Percentiles rank a stretch among this genome's conserved stretches.
These are phyloP conservation scores for Vinca major DNA, from an alignment of 305 asterid genomes.

Conservation along the genomic window DNA sequence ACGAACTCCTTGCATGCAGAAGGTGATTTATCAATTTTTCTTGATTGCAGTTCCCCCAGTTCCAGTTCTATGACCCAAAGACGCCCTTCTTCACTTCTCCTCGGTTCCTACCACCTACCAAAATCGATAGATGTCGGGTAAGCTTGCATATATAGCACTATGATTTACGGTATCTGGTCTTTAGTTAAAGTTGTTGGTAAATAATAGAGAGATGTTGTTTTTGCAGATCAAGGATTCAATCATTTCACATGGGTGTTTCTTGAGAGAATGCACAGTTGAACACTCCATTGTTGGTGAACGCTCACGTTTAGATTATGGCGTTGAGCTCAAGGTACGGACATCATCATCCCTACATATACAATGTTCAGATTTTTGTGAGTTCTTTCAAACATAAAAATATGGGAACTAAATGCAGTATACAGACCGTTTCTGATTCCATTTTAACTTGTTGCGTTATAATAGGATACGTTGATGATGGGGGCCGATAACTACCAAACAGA, in stretches of 20 bases:
- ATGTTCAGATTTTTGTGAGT: background rate
- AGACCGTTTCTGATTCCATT: background rate
- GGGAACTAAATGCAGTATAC: background rate
- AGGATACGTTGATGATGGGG: slow-evolving; percentile 96
- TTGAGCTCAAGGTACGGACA: slow-evolving; percentile 61
- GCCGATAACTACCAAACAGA: slow-evolving; percentile 90
- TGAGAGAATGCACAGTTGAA: slow-evolving; percentile 68
- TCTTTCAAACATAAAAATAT: background rate
- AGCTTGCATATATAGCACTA: slow-evolving; percentile 1
- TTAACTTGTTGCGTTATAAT: background rate
- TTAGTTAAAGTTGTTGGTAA: slow-evolving; percentile 4
- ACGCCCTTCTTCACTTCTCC: slow-evolving; percentile 96
- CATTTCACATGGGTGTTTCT: slow-evolving; percentile 95
- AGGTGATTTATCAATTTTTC: slow-evolving; percentile 6
- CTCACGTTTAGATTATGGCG: slow-evolving; percentile 80
- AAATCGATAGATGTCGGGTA: slow-evolving; percentile 82
- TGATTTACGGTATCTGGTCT: background rate
- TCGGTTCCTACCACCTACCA: slow-evolving; percentile 87
- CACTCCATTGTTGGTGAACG: slow-evolving; percentile 90
- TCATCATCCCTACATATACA: background rate
- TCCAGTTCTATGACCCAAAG: slow-evolving; percentile 83
- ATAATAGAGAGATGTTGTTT: background rate
- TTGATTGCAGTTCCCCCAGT: slow-evolving; percentile 53
- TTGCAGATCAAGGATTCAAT: slow-evolving; percentile 83
- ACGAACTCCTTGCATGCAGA: background rate